These are phyloP conservation scores for Agroathelia rolfsii DNA, from an alignment of 1,284 basidiomycete genomes.

Conservation along the genomic window DNA sequence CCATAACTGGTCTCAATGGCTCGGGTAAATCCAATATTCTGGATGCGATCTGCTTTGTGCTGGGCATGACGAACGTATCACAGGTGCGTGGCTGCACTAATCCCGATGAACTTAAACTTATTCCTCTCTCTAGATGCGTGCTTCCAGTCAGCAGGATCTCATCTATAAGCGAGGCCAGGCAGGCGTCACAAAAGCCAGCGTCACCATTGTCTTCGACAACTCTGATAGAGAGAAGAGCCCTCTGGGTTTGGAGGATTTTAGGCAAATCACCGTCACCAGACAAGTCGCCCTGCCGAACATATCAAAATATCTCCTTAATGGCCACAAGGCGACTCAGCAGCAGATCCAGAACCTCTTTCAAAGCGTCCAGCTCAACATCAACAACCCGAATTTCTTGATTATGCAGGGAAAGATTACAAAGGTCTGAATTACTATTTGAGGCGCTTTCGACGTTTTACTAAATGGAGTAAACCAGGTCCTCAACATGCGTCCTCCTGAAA, in stretches of 20 bases:
- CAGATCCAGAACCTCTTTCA: constrained; percentile 91
- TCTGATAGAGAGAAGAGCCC: constrained; percentile 86
- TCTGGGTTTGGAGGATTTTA: constrained; percentile 72
- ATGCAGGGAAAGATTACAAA: constrained; percentile 98
- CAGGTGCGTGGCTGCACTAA: constrained; percentile 46
- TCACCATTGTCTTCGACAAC: constrained; percentile 99
- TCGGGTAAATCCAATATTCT: constrained; percentile 96
- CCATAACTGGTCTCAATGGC: constrained; percentile 93
- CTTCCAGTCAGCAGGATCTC: constrained; percentile 92
- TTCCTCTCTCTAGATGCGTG: constrained; percentile 66
- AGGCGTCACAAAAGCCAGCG: constrained; percentile 93
- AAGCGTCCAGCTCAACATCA: constrained; percentile 97
- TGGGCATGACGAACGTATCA: constrained; percentile 93
- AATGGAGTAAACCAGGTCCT: too few relatives aligned
- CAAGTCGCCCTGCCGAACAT: constrained; percentile 92
- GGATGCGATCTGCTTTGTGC: constrained; percentile 93
- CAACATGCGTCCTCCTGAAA: constrained; percentile 98
- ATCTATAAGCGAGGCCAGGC: constrained; percentile 98
- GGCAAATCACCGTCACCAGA: constrained; percentile 93
- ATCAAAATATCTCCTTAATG: constrained; percentile 96
- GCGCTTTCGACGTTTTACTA: constrained; percentile 12
- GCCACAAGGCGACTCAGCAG: constrained; percentile 89
- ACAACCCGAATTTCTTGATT: constrained; percentile 99
- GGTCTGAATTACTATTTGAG: constrained; percentile 27
- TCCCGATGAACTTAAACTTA: constrained; percentile 1